Base-by-base conservation (phyloP, 2,329 filamentous ascomycete genomes). In the Fusarium liriodendri region DNA sequence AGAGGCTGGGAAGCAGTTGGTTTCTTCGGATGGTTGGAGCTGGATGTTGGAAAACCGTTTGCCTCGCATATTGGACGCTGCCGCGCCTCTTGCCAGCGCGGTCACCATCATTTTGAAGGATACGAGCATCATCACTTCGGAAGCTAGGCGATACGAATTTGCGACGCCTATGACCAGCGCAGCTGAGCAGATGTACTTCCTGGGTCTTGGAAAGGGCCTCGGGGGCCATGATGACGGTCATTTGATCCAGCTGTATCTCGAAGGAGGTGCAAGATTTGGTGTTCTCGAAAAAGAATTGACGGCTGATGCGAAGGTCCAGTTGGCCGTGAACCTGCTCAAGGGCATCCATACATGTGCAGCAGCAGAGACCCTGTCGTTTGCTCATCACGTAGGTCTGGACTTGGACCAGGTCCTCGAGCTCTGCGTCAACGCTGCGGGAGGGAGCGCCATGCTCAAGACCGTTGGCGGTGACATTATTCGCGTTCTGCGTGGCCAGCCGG, bases 181-280 rank as follows among this genome's bases (percentile, higher is more conserved):
- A 0, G 91, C 91, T 13, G 92, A 94, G 81, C 90, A 93, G 79
- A 85, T 89, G 32, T 93, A 92, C 78, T 87, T 92, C 64, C 82
- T 88, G 32, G 90, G 87, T 16, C 80, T 93, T 9, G 84, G 88
- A 27, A 87, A 88, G 45, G 92, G 91, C 11, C 90, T 69, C 11
- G 71, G 71, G 6, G 20, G 57, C 2, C 57, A 73, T 40, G 71
- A 73, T 8, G 71, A 73, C 11, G 52, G 35, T n/a, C 66, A 63
- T 33, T 14, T 73, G 8, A 60, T 71, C 11, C 64, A 64, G 14
- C 27, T 73, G 5, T 73, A 73, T 33, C 45, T 52, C 18, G 55
- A 73, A 40, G 71, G 69, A 2, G 66, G 59, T 22, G 52, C 58
- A 2, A 57, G 62, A 6, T 32, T 55, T 14, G 57, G 65, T 14